Conservation (phyloP, 176 grass and related monocot species). For the Oryza brachyantha region DNA sequence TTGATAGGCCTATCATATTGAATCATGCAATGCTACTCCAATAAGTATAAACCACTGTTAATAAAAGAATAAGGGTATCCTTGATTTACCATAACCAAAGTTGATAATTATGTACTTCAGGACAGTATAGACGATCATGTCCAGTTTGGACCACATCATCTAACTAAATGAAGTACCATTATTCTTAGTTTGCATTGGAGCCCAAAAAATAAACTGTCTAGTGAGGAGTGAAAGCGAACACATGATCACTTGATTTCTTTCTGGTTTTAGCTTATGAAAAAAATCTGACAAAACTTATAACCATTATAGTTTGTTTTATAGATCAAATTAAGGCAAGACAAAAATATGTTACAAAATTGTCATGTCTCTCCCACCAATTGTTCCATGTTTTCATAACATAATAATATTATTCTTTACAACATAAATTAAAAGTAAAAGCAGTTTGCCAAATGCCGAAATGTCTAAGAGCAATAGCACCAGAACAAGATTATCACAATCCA, state of each 20-base stretch:
- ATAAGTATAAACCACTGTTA: neutral
- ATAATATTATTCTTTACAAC: neutral
- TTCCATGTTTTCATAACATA: neutral
- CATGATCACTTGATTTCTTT: neutral
- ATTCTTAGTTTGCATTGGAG: neutral
- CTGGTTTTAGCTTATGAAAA: neutral
- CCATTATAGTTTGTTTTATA: neutral
- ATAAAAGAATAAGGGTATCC: neutral
- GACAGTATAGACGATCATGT: neutral
- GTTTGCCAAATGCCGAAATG: neutral
- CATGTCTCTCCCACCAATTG: neutral
- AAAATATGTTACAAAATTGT: neutral
- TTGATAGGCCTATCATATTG: neutral
- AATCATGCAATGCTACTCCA: neutral
- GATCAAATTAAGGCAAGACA: neutral
- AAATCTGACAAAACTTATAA: neutral
- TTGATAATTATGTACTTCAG: neutral
- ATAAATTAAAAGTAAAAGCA: neutral
- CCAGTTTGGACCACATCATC: neutral
- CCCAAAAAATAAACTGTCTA: neutral
- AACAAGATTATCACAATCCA: neutral
- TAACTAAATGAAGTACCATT: neutral
- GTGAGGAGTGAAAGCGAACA: neutral
- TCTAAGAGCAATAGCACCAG: neutral
- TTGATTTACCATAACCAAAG: neutral